phyloP scores from a whole-genome alignment of 129 eudicot genomes.

The Saposhnikovia divaricata region DNA sequence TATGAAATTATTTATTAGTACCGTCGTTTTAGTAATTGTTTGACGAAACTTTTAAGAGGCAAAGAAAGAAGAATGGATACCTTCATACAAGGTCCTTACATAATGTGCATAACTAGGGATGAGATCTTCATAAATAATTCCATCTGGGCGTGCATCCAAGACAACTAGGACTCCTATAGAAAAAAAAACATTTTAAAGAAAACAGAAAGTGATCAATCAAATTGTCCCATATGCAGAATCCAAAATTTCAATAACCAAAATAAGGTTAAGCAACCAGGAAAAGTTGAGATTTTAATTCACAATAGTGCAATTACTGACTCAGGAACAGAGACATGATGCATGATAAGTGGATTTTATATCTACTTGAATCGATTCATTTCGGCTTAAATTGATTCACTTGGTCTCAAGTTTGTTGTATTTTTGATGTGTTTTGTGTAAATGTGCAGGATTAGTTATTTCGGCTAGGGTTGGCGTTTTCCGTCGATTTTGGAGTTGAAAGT shows the following conservation, averaged over 20 bases:
- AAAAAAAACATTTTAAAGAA: neutral
- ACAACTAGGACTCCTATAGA: slow-evolving; percentile 78
- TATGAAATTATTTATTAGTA: neutral
- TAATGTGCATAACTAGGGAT: slow-evolving; percentile 64
- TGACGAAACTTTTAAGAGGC: neutral
- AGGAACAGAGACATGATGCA: neutral
- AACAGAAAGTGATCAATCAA: neutral
- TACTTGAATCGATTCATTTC: too few relatives aligned
- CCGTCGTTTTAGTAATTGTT: neutral
- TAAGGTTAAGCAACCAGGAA: neutral
- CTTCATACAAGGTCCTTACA: slow-evolving; percentile 89
- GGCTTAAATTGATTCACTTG: too few relatives aligned
- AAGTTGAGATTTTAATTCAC: neutral
- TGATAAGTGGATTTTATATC: too few relatives aligned
- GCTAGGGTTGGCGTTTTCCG: too few relatives aligned
- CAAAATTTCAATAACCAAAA: neutral
- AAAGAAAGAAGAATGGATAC: slow-evolving; percentile 20
- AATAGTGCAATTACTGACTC: neutral
- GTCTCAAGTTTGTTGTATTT: too few relatives aligned
- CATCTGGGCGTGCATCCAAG: slow-evolving; percentile 79
- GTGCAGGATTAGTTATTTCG: too few relatives aligned
- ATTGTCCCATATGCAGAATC: neutral
- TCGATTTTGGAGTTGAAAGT: too few relatives aligned
- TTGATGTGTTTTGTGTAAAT: too few relatives aligned
- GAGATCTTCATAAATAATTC: slow-evolving; percentile 79